Evolutionary conservation across 2,329 filamentous ascomycete species (phyloP), one percentile per base, ranked within the genome.

Genomic region (Pestalotiopsis sp.): DNA sequence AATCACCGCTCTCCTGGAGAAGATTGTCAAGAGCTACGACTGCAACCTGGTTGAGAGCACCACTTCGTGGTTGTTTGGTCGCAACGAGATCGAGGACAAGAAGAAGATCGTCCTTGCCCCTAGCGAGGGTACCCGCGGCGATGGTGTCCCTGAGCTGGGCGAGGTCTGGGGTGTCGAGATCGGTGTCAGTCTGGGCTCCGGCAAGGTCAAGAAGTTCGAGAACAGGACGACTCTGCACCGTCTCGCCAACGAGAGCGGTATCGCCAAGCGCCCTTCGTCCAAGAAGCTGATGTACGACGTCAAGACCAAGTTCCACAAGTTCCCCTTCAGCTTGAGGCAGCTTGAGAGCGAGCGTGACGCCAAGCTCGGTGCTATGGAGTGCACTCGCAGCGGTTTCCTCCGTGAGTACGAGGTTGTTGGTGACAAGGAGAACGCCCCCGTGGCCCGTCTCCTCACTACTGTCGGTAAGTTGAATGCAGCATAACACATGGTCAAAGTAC

Each of bases 141-240:
- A 99, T 71, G 96, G 96, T 78, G 82, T 90, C 69, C 93, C 96
- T 69, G 95, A 97, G 78, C 84, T 97, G 68, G 92, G 93, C 74
- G 96, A 99, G 80, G 95, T 97, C 70, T 99, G 96, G 96, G 96
- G 96, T 82, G 93, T 99, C 67, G 96, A 99, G 87, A 90, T 98
- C 80, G 95, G 95, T 75, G 90, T 99, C 79, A 96, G 93, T 82
- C 85, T 96, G 76, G 95, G 95, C 73, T 91, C 90, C 71, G 96
- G 96, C 80, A 99, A 99, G 87, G 92, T 97, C 82, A 99, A 98
- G 91, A 91, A 87, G 75, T 86, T 97, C 70, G 90, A 94, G 78
- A 92, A 97, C 83, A 91, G 96, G 72, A 86, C 96, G 65, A 99
- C 96, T 62, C 89, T 99, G 73, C 94, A 98, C 85, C 93, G 95